Conservation (phyloP, 768 basidiomycete species). For the Collybia nuda region DNA sequence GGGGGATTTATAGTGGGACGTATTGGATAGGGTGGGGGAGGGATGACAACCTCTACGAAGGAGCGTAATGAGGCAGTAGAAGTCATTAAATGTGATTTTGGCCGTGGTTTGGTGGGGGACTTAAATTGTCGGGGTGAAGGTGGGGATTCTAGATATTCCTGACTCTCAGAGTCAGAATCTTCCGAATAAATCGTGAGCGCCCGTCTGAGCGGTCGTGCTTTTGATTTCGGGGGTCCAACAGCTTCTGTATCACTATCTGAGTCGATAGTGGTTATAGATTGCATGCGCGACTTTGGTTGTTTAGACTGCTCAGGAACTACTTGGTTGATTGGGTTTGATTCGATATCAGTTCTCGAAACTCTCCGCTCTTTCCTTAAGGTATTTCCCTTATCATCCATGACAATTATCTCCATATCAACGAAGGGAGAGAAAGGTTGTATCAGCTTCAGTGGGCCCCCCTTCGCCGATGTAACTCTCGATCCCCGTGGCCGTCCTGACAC, state of each 20-base stretch:
- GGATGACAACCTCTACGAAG: constrained; percentile 43
- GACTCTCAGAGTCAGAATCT: constrained; percentile 41
- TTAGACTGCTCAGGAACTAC: neutral
- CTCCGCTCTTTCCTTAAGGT: constrained; percentile 62
- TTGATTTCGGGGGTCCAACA: constrained; percentile 19
- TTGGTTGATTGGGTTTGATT: constrained; percentile 28
- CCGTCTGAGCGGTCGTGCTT: constrained; percentile 24
- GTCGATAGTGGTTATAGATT: neutral
- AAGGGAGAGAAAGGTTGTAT: constrained; percentile 42
- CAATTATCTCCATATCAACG: constrained; percentile 66
- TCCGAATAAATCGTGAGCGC: constrained; percentile 44
- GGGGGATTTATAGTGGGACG: constrained; percentile 10
- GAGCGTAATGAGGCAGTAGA: constrained; percentile 14
- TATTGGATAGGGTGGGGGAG: constrained; percentile 33
- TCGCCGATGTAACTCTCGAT: constrained; percentile 22
- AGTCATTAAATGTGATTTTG: constrained; percentile 8
- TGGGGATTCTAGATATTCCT: constrained; percentile 5
- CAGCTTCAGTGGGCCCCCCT: constrained; percentile 29
- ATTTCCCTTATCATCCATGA: constrained; percentile 60
- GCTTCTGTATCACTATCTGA: constrained; percentile 23
- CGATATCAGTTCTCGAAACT: constrained; percentile 45
- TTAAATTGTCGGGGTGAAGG: constrained; percentile 12
- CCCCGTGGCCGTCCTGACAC: constrained; percentile 18
- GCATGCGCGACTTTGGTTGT: neutral
- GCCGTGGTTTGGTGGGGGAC: neutral